phyloP scores from a whole-genome alignment of 805 yeast genomes.

The Schwanniomyces occidentalis region DNA sequence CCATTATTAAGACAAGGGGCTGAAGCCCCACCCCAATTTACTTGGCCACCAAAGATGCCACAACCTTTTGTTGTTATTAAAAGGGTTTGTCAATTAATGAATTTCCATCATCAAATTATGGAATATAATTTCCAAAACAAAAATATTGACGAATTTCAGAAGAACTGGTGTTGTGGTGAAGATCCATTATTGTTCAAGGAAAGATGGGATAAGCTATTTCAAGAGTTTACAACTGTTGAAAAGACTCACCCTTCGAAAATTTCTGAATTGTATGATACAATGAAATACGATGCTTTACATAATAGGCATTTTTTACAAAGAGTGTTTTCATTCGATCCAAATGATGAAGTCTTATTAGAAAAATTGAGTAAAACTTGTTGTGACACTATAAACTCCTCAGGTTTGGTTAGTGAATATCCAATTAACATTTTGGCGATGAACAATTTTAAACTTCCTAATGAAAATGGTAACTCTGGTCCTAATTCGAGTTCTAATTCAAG shows the following conservation, averaged over 20 bases:
- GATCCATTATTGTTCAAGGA: slow-evolving; percentile 88
- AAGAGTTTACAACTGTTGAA: slow-evolving; percentile 88
- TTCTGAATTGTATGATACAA: slow-evolving; percentile 94
- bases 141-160: slow-evolving; percentile 68
- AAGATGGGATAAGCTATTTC: slow-evolving; percentile 95
- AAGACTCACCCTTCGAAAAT: slow-evolving; percentile 97
- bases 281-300: slow-evolving; percentile 97
- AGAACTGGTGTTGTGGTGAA: slow-evolving; percentile 95
- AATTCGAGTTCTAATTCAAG: slow-evolving; percentile 23
- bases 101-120: slow-evolving; percentile 83
- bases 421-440: slow-evolving; percentile 75
- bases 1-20: slow-evolving; percentile 93
- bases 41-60: slow-evolving; percentile 99
- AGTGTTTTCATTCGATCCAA: slow-evolving; percentile 67
- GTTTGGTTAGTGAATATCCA: slow-evolving; percentile 69
- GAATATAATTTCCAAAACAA: slow-evolving; percentile 70
- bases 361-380: slow-evolving; percentile 43
- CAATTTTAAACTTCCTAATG: slow-evolving; percentile 63
- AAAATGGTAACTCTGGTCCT: slow-evolving; percentile 18
- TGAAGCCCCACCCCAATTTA: slow-evolving; percentile 95
- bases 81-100: slow-evolving; percentile 94
- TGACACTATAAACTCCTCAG: slow-evolving; percentile 46
- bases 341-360: slow-evolving; percentile 35
- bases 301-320: slow-evolving; percentile 85
- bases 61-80: slow-evolving; percentile 94